Conservation (phyloP, 306 rosid genomes). For the Acacia melanoxylon region DNA sequence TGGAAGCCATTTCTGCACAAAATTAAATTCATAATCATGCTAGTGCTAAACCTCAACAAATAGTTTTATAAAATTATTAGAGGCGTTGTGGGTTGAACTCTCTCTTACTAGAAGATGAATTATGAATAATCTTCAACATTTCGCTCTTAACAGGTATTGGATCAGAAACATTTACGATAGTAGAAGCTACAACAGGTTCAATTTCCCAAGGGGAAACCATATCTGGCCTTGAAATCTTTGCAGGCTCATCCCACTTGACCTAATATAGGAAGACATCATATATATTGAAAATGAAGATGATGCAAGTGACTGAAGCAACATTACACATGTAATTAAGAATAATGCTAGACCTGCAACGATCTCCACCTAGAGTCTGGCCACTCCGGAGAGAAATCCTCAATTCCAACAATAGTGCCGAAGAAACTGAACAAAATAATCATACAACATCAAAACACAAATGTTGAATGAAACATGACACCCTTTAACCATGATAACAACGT, state of each 20-base stretch:
- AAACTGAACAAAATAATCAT: conserved; percentile 44
- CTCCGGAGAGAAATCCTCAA: conserved; percentile 58
- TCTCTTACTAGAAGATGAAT: conserved; percentile 41
- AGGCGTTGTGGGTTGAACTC: not conserved
- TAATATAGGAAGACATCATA: conserved; percentile 7
- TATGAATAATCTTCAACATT: conserved; percentile 47
- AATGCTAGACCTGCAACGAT: conserved; percentile 28
- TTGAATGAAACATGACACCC: not conserved
- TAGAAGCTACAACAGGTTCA: conserved; percentile 63
- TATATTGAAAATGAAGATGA: not conserved
- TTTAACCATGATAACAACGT: not conserved
- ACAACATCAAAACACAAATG: conserved; percentile 15
- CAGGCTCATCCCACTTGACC: conserved; percentile 83
- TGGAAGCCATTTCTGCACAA: conserved; percentile 42
- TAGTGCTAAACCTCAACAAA: not conserved
- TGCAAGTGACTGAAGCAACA: not conserved
- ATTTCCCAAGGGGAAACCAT: conserved; percentile 85
- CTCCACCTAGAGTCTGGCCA: conserved; percentile 75
- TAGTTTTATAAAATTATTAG: not conserved
- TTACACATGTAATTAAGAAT: conserved; percentile 42
- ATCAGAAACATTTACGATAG: conserved; percentile 42
- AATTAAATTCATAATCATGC: conserved; percentile 19
- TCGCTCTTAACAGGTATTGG: conserved; percentile 46
- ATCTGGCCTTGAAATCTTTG: conserved; percentile 71
- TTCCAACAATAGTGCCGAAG: conserved; percentile 72